A percentile compares a stretch with the other conserved stretches of the same genome.
Evolutionary conservation across 2,329 filamentous ascomycete genomes (phyloP).

Genomic region (Podosphaera xanthii): DNA sequence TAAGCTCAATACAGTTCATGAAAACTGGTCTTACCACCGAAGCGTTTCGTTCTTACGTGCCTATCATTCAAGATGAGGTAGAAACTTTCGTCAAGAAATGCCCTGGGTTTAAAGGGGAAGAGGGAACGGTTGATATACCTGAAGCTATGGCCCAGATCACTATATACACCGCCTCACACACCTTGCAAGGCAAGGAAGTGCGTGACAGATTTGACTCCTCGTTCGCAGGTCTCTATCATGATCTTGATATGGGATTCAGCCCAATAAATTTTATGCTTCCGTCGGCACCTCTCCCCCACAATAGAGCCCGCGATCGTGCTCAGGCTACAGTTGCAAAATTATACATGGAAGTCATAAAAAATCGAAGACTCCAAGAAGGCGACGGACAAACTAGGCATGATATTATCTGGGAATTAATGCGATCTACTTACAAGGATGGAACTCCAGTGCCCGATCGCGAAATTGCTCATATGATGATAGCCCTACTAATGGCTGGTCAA

Average conservation of each 20-base stretch:
- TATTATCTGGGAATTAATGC: constrained; percentile 84
- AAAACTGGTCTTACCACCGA: constrained; percentile 58
- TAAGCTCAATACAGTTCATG: constrained; percentile 35
- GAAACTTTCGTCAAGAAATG: constrained; percentile 47
- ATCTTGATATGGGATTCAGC: constrained; percentile 75
- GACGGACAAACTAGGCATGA: constrained; percentile 31
- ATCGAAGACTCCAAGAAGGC: constrained; percentile 29
- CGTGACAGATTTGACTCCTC: constrained; percentile 58
- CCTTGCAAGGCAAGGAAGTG: constrained; percentile 66
- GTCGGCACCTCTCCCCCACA: constrained; percentile 76
- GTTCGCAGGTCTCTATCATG: constrained; percentile 65
- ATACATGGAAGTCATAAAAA: constrained; percentile 62
- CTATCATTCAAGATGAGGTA: constrained; percentile 55
- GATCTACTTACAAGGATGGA: constrained; percentile 65
- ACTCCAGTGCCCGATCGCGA: constrained; percentile 58
- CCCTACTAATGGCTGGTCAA: constrained; percentile 75
- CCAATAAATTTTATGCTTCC: constrained; percentile 79
- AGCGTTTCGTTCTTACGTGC: constrained; percentile 53
- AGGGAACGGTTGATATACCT: constrained; percentile 48
- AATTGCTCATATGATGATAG: constrained; percentile 85
- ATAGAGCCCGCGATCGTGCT: constrained; percentile 57
- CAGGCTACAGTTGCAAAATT: constrained; percentile 60
- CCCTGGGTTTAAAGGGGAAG: constrained; percentile 41
- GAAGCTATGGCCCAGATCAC: constrained; percentile 67
- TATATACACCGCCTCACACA: constrained; percentile 72